phyloP scores from a whole-genome alignment of 2,329 filamentous ascomycete species.

The Hypoxylon rubiginosum region DNA sequence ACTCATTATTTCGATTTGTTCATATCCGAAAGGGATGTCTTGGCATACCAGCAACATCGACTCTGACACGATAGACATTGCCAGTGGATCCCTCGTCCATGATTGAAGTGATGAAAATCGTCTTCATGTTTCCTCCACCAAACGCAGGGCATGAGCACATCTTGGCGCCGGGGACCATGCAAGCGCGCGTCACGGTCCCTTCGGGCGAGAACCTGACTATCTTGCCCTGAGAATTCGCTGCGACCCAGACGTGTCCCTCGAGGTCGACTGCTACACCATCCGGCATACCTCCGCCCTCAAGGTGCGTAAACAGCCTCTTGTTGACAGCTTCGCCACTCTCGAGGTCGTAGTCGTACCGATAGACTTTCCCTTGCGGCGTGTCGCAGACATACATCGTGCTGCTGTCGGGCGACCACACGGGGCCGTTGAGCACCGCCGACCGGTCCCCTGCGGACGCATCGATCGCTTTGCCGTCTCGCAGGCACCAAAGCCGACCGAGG shows the following conservation, averaged over 20 bases:
- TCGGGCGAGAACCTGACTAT: conserved; percentile 30
- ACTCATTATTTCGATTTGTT: background rate
- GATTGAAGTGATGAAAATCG: conserved; percentile 37
- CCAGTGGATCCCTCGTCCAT: conserved; percentile 30
- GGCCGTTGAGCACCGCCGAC: conserved; percentile 44
- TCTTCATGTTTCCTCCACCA: conserved; percentile 29
- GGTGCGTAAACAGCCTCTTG: conserved; percentile 13
- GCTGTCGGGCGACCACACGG: conserved; percentile 45
- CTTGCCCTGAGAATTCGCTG: conserved; percentile 37
- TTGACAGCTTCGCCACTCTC: conserved; percentile 24
- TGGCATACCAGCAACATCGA: conserved; percentile 22
- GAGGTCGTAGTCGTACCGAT: conserved; percentile 34
- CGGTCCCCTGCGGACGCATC: conserved; percentile 32
- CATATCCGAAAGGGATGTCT: background rate
- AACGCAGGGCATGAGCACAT: conserved; percentile 39
- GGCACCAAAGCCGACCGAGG: conserved; percentile 44
- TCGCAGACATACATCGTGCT: conserved; percentile 25
- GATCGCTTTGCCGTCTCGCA: conserved; percentile 22
- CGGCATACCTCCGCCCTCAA: conserved; percentile 26
- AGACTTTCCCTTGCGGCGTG: conserved; percentile 27
- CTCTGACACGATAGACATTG: conserved; percentile 28
- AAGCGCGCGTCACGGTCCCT: conserved; percentile 17
- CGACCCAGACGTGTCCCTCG: conserved; percentile 25
- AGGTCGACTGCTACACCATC: conserved; percentile 31
- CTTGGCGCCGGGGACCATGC: conserved; percentile 29